These are phyloP conservation scores for Backusella mclennaniae DNA, from an alignment of 192 early-diverging fungal genomes.

Conservation along the genomic window DNA sequence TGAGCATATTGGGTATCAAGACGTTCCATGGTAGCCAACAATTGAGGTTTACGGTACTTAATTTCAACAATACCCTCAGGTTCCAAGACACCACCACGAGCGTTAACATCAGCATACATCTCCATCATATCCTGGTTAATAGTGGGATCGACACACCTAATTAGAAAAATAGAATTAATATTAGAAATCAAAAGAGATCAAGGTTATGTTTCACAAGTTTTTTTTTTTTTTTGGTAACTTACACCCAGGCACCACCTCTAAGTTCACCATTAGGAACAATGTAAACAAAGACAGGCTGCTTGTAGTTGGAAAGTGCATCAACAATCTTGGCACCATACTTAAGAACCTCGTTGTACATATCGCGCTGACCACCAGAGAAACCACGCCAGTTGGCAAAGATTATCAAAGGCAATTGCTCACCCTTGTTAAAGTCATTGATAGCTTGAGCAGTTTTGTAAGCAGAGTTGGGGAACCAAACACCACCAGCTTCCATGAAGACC, in stretches of 20 bases:
- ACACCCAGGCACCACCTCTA: conserved; percentile 96
- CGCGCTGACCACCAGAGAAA: conserved; percentile 97
- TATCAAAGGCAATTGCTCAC: conserved; percentile 96
- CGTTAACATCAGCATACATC: conserved; percentile 94
- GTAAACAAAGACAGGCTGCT: conserved; percentile 97
- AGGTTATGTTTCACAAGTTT: too few relatives aligned
- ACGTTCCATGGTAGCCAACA: conserved; percentile 92
- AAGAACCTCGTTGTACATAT: conserved; percentile 98
- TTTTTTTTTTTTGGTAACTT: too few relatives aligned
- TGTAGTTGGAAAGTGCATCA: conserved; percentile 93
- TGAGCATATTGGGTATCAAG: conserved; percentile 76
- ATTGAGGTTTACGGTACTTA: conserved; percentile 94
- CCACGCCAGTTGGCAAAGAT: conserved; percentile 99
- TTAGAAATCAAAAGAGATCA: too few relatives aligned
- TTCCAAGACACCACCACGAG: conserved; percentile 94
- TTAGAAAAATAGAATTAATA: too few relatives aligned
- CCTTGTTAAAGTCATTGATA: conserved; percentile 98
- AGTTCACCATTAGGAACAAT: conserved; percentile 93
- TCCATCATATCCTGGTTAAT: conserved; percentile 99
- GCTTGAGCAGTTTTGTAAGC: conserved; percentile 99
- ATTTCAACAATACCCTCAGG: conserved; percentile 98
- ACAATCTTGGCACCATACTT: conserved; percentile 98
- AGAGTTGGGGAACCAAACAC: conserved; percentile 98
- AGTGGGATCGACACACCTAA: conserved; percentile 89
- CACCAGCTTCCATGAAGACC: conserved; percentile 87